Evolutionary conservation across 306 rosid species (phyloP), one percentile per base, ranked within the genome.

Genomic region (Malus sylvestris): DNA sequence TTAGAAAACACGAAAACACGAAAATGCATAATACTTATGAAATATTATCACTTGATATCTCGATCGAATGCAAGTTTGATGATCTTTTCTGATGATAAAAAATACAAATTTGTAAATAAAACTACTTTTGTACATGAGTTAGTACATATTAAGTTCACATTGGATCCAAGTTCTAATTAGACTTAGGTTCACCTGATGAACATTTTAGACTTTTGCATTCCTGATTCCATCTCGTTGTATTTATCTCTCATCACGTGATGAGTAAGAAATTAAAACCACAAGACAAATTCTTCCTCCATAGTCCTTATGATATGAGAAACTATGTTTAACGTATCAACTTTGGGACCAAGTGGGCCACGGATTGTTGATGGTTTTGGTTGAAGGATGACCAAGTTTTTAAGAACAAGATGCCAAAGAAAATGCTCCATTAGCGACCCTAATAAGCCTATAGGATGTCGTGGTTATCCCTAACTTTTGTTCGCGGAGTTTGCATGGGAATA

Each of bases 361-460:
- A n/a, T 22, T 11, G 53, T 16, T 69, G 40, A 25, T 68, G 61
- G n/a, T 62, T 35, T 10, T 27, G 11, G 4, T 18, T 63, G 32
- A 51, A 53, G 46, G 20, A 55, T 76, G 33, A 20, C 46, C 59
- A 61, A 29, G 44, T 40, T 38, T 71, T 71, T 16, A 75, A 70
- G 76, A 80, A 80, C 73, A 53, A 59, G 80, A 78, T 76, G 77
- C 68, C 60, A 25, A 32, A 73, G 25, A 67, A 64, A 68, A 71
- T 60, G 71, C 66, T 84, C 72, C 72, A 77, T 70, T 22, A 18
- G 15, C 38, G 19, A 68, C 49, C 12, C 45, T 68, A 69, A 32
- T 78, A 15, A 20, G 40, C 40, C 4, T 1, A 49, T 5, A 4
- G 20, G 46, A 42, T 75, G 70, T 45, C 19, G 22, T 20, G 33